These are phyloP conservation scores for Candolleomyces efflorescens DNA, from an alignment of 768 basidiomycete species.

Conservation along the genomic window DNA sequence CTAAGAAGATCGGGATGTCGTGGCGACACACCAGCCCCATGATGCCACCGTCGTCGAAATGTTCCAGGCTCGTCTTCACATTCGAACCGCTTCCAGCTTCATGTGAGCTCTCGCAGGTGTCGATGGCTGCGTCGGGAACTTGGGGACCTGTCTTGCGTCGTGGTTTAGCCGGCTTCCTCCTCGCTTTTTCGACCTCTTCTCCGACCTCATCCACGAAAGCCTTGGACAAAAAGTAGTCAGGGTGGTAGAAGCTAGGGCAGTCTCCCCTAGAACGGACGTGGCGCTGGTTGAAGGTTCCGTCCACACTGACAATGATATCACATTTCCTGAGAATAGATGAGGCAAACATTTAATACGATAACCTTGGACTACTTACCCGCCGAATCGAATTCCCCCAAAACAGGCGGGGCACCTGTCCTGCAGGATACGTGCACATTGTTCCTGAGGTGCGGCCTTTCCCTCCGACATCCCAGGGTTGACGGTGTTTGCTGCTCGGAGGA, in stretches of 20 bases:
- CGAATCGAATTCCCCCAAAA: constrained; percentile 24
- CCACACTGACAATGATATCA: constrained; percentile 31
- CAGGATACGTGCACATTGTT: constrained; percentile 18
- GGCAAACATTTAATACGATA: too few relatives aligned
- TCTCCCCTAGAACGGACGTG: constrained; percentile 27
- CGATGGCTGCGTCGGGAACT: constrained; percentile 30
- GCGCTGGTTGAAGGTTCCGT: constrained; percentile 35
- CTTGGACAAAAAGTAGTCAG: constrained; percentile 28
- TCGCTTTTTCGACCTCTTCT: constrained; percentile 14
- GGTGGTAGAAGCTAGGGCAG: constrained; percentile 26
- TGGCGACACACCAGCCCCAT: constrained; percentile 9
- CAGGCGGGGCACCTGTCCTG: constrained; percentile 28
- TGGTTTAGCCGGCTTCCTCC: constrained; percentile 14
- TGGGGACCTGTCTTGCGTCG: neutral
- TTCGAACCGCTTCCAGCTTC: constrained; percentile 22
- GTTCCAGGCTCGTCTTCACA: constrained; percentile 11
- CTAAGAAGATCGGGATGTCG: neutral
- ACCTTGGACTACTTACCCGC: constrained; percentile 16
- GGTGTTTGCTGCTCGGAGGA: neutral
- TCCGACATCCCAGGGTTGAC: neutral
- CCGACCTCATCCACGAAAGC: constrained; percentile 28
- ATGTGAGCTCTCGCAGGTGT: constrained; percentile 29
- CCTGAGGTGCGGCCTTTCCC: too few relatives aligned
- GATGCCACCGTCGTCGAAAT: neutral
- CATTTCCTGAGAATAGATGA: too few relatives aligned